phyloP scores from a whole-genome alignment of 352 stramenopile species.

The Phytophthora citricola region DNA sequence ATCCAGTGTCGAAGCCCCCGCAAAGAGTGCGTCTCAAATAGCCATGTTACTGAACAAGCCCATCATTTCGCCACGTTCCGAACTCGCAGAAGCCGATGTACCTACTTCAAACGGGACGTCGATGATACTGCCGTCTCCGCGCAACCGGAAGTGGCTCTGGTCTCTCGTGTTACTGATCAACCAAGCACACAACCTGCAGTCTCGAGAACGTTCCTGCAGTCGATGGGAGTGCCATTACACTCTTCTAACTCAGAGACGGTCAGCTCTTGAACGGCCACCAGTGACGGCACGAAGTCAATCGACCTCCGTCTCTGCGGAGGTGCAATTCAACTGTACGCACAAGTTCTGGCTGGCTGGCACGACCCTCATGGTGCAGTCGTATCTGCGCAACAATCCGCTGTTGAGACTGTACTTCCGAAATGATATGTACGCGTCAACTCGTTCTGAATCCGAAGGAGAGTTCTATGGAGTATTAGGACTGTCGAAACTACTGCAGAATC shows the following conservation, averaged over 20 bases:
- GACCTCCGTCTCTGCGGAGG: constrained; percentile 14
- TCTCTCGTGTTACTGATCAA: constrained; percentile 63
- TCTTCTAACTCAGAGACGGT: constrained; percentile 61
- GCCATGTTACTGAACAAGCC: constrained; percentile 59
- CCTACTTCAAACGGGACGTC: neutral
- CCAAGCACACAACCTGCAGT: constrained; percentile 69
- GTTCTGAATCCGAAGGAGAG: constrained; percentile 46
- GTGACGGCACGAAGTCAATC: constrained; percentile 10
- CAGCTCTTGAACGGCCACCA: constrained; percentile 52
- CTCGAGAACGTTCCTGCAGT: constrained; percentile 60
- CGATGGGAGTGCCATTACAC: constrained; percentile 81
- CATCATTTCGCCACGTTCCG: constrained; percentile 49
- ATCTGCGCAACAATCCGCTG: constrained; percentile 41
- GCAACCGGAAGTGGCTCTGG: constrained; percentile 52
- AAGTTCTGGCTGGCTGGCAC: constrained; percentile 63
- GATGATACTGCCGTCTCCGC: constrained; percentile 36
- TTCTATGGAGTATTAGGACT: constrained; percentile 58
- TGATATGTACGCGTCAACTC: constrained; percentile 76
- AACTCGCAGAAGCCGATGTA: constrained; percentile 19
- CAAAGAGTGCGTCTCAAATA: constrained; percentile 52
- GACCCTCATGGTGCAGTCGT: constrained; percentile 34
- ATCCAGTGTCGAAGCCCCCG: constrained; percentile 12
- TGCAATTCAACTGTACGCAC: constrained; percentile 73
- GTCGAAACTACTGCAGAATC: constrained; percentile 37
- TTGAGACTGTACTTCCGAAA: constrained; percentile 64